Evolutionary conservation across 139 green algal species (phyloP).

Genomic region (Eudorina sp.): DNA sequence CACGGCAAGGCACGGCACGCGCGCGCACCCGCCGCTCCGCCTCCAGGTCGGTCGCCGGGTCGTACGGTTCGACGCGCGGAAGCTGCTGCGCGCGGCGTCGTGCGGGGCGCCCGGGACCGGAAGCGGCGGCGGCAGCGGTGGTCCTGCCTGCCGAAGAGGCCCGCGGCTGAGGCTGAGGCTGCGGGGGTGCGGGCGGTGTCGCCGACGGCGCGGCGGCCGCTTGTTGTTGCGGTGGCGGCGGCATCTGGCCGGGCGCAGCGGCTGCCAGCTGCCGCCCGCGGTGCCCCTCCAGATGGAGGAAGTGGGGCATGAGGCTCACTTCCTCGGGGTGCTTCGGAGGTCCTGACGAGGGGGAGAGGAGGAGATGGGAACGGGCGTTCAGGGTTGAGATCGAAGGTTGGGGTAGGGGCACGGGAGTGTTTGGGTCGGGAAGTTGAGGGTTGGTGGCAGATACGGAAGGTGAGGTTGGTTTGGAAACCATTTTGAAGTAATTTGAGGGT

Average conservation of each 20-base stretch:
- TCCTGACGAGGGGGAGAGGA: too few species aligned
- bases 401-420: too few species aligned
- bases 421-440: too few species aligned
- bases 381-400: neutral
- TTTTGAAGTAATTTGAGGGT: too few species aligned
- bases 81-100: neutral
- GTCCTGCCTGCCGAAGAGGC: too few species aligned
- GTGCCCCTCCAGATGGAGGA: constrained; percentile 6
- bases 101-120: neutral
- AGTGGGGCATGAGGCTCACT: constrained; percentile 9
- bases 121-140: neutral
- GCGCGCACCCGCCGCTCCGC: neutral
- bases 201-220: neutral
- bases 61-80: constrained; percentile 33
- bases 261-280: neutral
- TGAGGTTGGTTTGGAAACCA: too few species aligned
- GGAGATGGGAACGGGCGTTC: neutral
- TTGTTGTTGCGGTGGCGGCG: neutral
- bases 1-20: too few species aligned
- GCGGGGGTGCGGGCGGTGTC: neutral
- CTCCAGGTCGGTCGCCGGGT: neutral
- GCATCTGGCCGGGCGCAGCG: constrained; percentile 25
- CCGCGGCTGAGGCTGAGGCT: too few species aligned
- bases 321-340: constrained; percentile 1
- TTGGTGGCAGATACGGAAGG: too few species aligned